Evolutionary conservation across 2,329 filamentous ascomycete species (phyloP).

Genomic region (Hypoxylon sp.): DNA sequence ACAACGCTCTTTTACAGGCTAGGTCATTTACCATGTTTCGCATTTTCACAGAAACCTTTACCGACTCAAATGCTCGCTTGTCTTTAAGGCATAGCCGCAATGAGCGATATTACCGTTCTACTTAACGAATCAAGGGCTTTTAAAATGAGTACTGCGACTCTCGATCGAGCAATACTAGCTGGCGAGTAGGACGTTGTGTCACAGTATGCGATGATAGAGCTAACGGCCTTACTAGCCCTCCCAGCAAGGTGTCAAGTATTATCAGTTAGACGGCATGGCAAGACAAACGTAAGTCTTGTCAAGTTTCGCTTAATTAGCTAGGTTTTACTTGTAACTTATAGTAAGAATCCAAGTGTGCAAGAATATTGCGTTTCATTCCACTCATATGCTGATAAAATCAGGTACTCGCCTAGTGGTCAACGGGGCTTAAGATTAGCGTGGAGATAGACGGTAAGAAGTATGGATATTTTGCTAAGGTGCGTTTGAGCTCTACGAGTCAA

Average conservation of each 20-base stretch:
- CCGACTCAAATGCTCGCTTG: no score
- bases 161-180: slow-evolving; percentile 2
- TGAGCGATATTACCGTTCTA: not conserved
- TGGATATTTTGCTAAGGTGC: slow-evolving; percentile 11
- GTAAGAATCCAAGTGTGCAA: no score
- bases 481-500: not conserved
- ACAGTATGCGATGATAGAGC: not conserved
- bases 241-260: not conserved
- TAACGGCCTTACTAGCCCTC: not conserved
- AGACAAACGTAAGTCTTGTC: slow-evolving; percentile 7
- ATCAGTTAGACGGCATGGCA: not conserved
- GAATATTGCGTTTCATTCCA: not conserved
- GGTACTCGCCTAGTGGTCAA: slow-evolving; percentile 12
- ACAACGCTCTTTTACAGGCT: no score
- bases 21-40: no score
- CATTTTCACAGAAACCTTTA: no score
- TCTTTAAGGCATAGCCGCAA: no score
- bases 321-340: not conserved
- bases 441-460: not conserved
- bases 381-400: not conserved
- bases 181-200: not conserved
- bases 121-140: not conserved
- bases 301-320: not conserved
- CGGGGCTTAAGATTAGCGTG: slow-evolving; percentile 1
- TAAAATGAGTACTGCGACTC: not conserved